Base-by-base conservation (phyloP, 441 rosid species). In the Gossypium aridum region DNA sequence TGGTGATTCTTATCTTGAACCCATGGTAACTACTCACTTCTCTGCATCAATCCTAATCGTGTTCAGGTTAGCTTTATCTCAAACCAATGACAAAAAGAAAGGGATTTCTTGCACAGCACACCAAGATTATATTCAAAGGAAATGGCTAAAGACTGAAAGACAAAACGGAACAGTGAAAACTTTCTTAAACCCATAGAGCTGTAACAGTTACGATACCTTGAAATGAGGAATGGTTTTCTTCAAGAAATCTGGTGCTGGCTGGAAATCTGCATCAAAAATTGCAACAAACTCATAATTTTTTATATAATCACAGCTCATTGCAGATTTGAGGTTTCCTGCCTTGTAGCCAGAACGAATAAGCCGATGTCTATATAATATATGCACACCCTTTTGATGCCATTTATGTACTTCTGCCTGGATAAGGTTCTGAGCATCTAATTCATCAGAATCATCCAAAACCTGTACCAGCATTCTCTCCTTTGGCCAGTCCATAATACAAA, bases 241-340 rank as follows among this genome's bases (percentile, higher is more conserved):
- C 86, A 93, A 79, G 79, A 92, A 91, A 83, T 93, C 94, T 7
- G 96, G 85, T 23, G 83, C 87, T 13, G 98, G 98, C 88, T 92
- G 98, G 79, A 93, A 93, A 87, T 93, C 98, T 2, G 98, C 96
- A 77, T 93, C 98, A 78, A 93, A 93, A 69, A 93, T 93, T 1
- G 98, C 89, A 64, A 93, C 98, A 80, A 85, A 93, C 77, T 93
- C 96, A n/a, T 87, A 93, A 78, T 92, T 91, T 79, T 90, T 89
- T 2, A 93, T 92, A 72, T 93, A 91, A 39, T 91, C 97, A 68
- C 97, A 93, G 69, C 77, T 80, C 98, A 93, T 92, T 54, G 98
- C 98, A 83, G 96, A 92, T 78, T 92, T 93, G 73, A 93, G 96
- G 78, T 93, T 93, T 57, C 98, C 98, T 16, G 98, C 98, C 85